Evolutionary conservation across 2,329 filamentous ascomycete species (phyloP).

Genomic region (Didymella arachidicola): DNA sequence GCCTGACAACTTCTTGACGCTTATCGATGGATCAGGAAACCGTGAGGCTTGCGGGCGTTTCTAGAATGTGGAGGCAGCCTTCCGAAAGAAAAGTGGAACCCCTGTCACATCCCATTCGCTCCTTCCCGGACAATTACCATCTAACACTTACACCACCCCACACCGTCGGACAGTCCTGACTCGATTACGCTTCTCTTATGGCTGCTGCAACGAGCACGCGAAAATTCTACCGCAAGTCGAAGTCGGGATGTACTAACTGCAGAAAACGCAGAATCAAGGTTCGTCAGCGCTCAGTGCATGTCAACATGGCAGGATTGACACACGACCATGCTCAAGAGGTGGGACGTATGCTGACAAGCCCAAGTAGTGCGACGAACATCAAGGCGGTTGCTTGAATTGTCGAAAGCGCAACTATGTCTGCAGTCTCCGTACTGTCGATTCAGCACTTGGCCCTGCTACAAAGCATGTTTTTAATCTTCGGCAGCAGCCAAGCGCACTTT

Average conservation of each 20-base stretch:
- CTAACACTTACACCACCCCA: background rate
- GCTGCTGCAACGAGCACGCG: background rate
- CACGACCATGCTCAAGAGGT: background rate
- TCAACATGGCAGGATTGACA: background rate
- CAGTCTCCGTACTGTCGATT: slow-evolving; percentile 28
- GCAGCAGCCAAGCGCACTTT: slow-evolving; percentile 1
- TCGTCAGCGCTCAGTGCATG: background rate
- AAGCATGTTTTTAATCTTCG: background rate
- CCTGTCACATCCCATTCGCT: background rate
- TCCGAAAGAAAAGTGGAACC: background rate
- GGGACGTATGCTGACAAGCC: background rate
- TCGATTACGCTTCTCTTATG: background rate
- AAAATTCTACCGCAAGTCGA: slow-evolving; percentile 11
- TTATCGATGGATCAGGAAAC: background rate
- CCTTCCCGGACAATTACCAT: background rate
- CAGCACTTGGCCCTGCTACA: slow-evolving; percentile 8
- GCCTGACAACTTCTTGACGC: background rate
- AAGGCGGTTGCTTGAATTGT: slow-evolving; percentile 9
- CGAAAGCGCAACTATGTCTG: slow-evolving; percentile 20
- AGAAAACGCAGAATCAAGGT: slow-evolving; percentile 18
- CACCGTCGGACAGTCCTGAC: background rate
- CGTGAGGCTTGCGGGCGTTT: background rate
- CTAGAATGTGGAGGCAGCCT: background rate
- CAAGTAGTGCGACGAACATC: slow-evolving; percentile 17
- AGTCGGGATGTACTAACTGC: slow-evolving; percentile 10